Evolutionary conservation across 768 basidiomycete species (phyloP).

Genomic region (Pulveroboletus frians): DNA sequence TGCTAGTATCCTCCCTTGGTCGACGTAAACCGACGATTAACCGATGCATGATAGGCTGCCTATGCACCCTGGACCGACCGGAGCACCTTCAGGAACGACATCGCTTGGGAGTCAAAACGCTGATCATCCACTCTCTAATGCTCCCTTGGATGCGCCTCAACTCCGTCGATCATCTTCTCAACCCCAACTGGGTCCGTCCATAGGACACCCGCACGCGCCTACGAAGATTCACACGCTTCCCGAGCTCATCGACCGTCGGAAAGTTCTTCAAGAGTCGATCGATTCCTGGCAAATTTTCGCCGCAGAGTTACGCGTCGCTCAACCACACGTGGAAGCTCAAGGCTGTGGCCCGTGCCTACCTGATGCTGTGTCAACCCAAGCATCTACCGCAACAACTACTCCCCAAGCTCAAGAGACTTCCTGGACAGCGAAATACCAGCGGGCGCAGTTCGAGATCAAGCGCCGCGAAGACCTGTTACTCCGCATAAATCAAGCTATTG

Average conservation of each 20-base stretch:
- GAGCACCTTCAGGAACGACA: constrained; percentile 3
- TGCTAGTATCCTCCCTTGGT: constrained; percentile 1
- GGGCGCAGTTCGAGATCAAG: constrained; percentile 28
- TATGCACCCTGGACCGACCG: background rate
- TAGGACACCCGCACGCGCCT: constrained; percentile 11
- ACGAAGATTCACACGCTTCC: constrained; percentile 21
- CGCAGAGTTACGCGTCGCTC: constrained; percentile 16
- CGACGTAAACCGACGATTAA: constrained; percentile 5
- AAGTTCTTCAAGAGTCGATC: constrained; percentile 26
- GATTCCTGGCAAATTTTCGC: constrained; percentile 18
- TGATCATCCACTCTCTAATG: background rate
- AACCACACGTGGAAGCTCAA: constrained; percentile 12
- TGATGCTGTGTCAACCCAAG: background rate
- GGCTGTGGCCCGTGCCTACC: background rate
- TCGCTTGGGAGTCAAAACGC: background rate
- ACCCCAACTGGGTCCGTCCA: constrained; percentile 20
- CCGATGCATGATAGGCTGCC: constrained; percentile 11
- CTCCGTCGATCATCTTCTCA: constrained; percentile 29
- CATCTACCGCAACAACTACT: background rate
- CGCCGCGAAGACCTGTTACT: constrained; percentile 27
- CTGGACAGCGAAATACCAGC: constrained; percentile 19
- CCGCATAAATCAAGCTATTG: constrained; percentile 26
- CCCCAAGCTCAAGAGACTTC: constrained; percentile 15
- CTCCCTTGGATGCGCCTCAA: constrained; percentile 14
- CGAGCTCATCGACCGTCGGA: constrained; percentile 24